Evolutionary conservation across 2,329 filamentous ascomycete genomes (phyloP).

Genomic region (Talaromyces amestolkiae): DNA sequence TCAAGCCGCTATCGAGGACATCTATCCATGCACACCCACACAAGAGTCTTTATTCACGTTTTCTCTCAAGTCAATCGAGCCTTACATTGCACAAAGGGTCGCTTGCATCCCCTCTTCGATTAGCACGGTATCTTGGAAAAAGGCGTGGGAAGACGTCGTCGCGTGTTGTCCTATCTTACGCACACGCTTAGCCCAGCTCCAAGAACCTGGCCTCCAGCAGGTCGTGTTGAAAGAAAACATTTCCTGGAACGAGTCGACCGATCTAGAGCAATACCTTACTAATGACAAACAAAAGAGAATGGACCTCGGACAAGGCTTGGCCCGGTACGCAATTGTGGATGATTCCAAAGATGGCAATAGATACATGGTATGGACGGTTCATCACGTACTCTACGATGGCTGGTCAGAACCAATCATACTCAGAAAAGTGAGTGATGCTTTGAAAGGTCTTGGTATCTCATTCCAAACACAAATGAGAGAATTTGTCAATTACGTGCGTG

Average conservation of each 20-base stretch:
- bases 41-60: conserved; percentile 48
- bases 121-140: conserved; percentile 38
- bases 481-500: conserved; percentile 36
- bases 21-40: conserved; percentile 42
- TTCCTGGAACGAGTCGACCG: conserved; percentile 30
- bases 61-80: conserved; percentile 42
- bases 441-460: conserved; percentile 34
- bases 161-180: conserved; percentile 45
- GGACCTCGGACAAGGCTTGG: conserved; percentile 36
- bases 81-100: conserved; percentile 48
- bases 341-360: conserved; percentile 24
- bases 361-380: conserved; percentile 51
- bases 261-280: conserved; percentile 30
- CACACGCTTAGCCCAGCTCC: conserved; percentile 42
- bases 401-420: conserved; percentile 43
- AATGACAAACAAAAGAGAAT: conserved; percentile 31
- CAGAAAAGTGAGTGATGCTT: conserved; percentile 31
- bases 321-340: conserved; percentile 36
- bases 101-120: conserved; percentile 38
- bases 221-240: conserved; percentile 37
- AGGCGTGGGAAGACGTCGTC: conserved; percentile 46
- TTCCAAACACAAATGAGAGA: conserved; percentile 30
- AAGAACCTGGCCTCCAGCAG: conserved; percentile 37
- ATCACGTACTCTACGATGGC: conserved; percentile 55
- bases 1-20: conserved; percentile 34